phyloP scores from a whole-genome alignment of 805 yeast genomes.

The Priceomyces medius region DNA sequence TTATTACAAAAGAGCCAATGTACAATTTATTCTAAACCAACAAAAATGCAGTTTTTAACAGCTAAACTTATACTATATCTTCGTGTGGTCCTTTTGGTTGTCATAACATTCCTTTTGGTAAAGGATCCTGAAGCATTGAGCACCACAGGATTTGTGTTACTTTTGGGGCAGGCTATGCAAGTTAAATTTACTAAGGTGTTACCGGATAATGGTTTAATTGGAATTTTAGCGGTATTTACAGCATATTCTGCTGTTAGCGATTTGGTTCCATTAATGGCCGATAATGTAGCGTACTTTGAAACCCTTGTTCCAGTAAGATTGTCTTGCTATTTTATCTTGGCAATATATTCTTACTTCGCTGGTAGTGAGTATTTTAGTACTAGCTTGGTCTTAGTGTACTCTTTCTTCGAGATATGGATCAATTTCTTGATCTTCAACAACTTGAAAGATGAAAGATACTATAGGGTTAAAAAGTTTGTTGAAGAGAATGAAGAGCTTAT shows the following conservation, averaged over 20 bases:
- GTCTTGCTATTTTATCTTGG: slow-evolving; percentile 47
- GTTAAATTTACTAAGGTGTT: slow-evolving; percentile 34
- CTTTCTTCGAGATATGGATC: slow-evolving; percentile 69
- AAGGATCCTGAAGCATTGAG: slow-evolving; percentile 48
- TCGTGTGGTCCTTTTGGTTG: slow-evolving; percentile 46
- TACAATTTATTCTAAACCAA: too few species aligned
- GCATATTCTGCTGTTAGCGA: slow-evolving; percentile 49
- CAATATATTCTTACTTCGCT: slow-evolving; percentile 48
- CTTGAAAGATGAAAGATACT: slow-evolving; percentile 61
- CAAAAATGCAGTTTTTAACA: slow-evolving; percentile 57
- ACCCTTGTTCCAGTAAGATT: slow-evolving; percentile 60
- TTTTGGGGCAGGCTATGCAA: slow-evolving; percentile 61
- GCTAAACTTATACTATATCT: slow-evolving; percentile 47
- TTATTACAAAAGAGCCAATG: too few species aligned
- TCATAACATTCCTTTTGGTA: slow-evolving; percentile 45
- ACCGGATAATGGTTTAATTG: slow-evolving; percentile 45
- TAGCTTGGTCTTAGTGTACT: slow-evolving; percentile 57
- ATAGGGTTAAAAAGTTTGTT: slow-evolving; percentile 43
- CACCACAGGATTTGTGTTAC: slow-evolving; percentile 46
- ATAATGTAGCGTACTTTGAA: slow-evolving; percentile 53
- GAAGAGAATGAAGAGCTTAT: slow-evolving; percentile 40
- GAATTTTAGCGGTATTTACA: slow-evolving; percentile 49
- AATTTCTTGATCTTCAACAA: slow-evolving; percentile 61
- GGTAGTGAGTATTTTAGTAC: slow-evolving; percentile 53
- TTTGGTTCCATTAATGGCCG: slow-evolving; percentile 55